These are phyloP conservation scores for Lobulomyces angularis DNA, from an alignment of 192 early-diverging fungal species.

Conservation along the genomic window DNA sequence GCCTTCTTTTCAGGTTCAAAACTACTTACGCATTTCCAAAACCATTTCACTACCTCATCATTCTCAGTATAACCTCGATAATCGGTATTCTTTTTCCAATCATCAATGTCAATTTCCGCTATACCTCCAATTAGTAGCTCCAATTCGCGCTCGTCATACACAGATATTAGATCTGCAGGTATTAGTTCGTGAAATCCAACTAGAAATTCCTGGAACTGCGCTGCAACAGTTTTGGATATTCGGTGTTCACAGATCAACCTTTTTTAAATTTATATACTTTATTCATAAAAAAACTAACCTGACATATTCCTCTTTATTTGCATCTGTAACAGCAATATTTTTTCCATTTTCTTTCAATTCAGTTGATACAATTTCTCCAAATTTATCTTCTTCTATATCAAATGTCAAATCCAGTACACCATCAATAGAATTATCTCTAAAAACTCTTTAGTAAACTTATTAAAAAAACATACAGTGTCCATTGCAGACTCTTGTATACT, in stretches of 20 bases:
- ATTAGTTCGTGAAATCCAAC: constrained; percentile 75
- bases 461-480: constrained; percentile 50
- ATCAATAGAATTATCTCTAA: constrained; percentile 60
- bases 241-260: constrained; percentile 62
- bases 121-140: constrained; percentile 86
- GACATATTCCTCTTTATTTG: constrained; percentile 79
- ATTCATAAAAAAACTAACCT: constrained; percentile 23
- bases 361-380: constrained; percentile 68
- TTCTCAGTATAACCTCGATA: constrained; percentile 82
- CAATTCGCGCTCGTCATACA: constrained; percentile 82
- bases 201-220: constrained; percentile 74
- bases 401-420: constrained; percentile 68
- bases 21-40: constrained; percentile 70
- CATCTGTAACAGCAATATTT: constrained; percentile 70
- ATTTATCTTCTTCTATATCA: constrained; percentile 69
- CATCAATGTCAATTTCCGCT: constrained; percentile 75
- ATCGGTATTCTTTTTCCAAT: constrained; percentile 87
- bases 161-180: constrained; percentile 67
- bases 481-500: constrained; percentile 66
- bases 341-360: constrained; percentile 65
- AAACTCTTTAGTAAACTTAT: neutral
- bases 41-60: constrained; percentile 78
- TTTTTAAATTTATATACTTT: neutral
- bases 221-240: constrained; percentile 66
- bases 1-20: constrained; percentile 78